phyloP scores from a whole-genome alignment of 345 rosid genomes.

The Salix arbutifolia region DNA sequence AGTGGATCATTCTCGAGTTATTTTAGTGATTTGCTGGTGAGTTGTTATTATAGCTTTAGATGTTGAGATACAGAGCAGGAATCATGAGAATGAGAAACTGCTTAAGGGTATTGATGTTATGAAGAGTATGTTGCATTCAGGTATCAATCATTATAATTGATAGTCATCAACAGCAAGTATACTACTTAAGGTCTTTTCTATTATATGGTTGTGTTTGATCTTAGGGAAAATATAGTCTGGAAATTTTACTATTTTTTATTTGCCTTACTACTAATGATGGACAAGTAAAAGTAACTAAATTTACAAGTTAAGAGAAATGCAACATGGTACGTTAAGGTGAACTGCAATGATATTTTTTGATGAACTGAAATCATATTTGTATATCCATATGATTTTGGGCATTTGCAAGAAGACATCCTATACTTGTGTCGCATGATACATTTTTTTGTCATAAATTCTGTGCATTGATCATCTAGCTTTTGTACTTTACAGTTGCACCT shows the following conservation, averaged over 20 bases:
- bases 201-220: not conserved
- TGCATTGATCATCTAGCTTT: no score
- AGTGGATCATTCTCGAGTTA: no score
- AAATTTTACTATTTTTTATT: not conserved
- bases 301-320: not conserved
- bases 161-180: slow-evolving; percentile 9
- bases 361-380: not conserved
- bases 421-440: not conserved
- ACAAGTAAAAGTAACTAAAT: not conserved
- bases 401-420: not conserved
- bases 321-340: not conserved
- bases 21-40: no score
- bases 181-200: no score
- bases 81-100: slow-evolving; percentile 35
- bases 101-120: slow-evolving; percentile 31
- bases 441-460: no score
- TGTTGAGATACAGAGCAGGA: slow-evolving; percentile 26
- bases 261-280: not conserved
- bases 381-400: not conserved
- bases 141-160: not conserved
- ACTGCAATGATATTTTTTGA: no score
- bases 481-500: no score
- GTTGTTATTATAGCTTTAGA: no score
- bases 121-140: slow-evolving; percentile 24
- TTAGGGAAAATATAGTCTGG: not conserved